Conservation (phyloP, 2,329 filamentous ascomycete species). For the Fusarium begoniae region DNA sequence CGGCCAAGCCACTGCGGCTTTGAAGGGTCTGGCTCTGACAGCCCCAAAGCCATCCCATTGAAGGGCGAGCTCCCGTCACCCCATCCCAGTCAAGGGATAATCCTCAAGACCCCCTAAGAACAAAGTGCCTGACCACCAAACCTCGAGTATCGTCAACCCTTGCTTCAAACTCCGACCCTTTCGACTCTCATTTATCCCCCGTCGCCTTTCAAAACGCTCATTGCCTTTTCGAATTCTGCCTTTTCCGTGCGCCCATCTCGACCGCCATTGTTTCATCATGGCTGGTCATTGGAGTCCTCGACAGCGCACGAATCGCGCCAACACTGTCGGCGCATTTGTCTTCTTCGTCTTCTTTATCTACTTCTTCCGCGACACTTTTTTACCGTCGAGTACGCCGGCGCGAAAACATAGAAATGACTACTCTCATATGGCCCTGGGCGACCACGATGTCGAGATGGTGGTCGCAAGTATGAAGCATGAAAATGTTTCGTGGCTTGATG, state of each 20-base stretch:
- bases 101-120: constrained; percentile 27
- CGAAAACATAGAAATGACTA: constrained; percentile 25
- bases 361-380: constrained; percentile 38
- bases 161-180: constrained; percentile 16
- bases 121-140: constrained; percentile 1
- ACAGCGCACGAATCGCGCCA: constrained; percentile 41
- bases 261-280: constrained; percentile 32
- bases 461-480: constrained; percentile 47
- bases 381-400: constrained; percentile 25
- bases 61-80: constrained; percentile 29
- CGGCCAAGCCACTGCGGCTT: constrained; percentile 34
- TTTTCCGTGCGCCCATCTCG: neutral
- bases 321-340: constrained; percentile 39
- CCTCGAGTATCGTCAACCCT: constrained; percentile 28
- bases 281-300: constrained; percentile 40
- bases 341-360: constrained; percentile 38
- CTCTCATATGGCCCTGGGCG: constrained; percentile 31
- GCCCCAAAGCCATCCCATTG: neutral
- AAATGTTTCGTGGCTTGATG: constrained; percentile 52
- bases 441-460: constrained; percentile 47
- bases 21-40: constrained; percentile 19
- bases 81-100: constrained; percentile 30
- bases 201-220: neutral
- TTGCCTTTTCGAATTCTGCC: neutral
- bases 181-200: constrained; percentile 17